These are phyloP conservation scores for Phytophthora parvispora DNA, from an alignment of 352 stramenopile genomes.

Conservation along the genomic window DNA sequence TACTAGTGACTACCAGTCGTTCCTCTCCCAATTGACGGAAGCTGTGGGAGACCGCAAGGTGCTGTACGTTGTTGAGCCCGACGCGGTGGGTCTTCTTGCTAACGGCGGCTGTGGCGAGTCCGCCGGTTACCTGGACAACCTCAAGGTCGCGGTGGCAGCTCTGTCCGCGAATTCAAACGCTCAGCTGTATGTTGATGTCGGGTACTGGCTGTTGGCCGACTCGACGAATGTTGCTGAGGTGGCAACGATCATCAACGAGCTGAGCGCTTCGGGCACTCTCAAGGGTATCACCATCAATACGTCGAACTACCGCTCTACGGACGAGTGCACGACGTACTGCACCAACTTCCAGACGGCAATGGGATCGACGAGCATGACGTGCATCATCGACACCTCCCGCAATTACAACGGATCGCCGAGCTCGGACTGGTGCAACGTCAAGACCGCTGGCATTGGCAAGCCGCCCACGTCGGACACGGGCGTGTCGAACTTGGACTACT, in stretches of 20 bases:
- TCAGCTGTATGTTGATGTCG: slow-evolving; percentile 72
- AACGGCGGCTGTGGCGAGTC: slow-evolving; percentile 50
- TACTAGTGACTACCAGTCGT: slow-evolving; percentile 55
- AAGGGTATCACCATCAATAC: slow-evolving; percentile 80
- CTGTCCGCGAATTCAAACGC: slow-evolving; percentile 69
- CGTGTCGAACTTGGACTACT: slow-evolving; percentile 66
- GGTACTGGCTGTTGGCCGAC: slow-evolving; percentile 64
- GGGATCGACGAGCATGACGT: slow-evolving; percentile 53
- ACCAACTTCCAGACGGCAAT: slow-evolving; percentile 63
- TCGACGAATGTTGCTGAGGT: slow-evolving; percentile 37
- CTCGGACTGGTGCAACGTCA: slow-evolving; percentile 80
- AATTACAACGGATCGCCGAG: slow-evolving; percentile 56
- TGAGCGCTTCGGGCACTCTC: slow-evolving; percentile 45
- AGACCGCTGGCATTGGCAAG: slow-evolving; percentile 61
- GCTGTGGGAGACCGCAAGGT: slow-evolving; percentile 61
- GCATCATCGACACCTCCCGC: slow-evolving; percentile 73
- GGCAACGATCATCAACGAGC: slow-evolving; percentile 52
- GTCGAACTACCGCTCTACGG: slow-evolving; percentile 73
- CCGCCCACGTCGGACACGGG: slow-evolving; percentile 62
- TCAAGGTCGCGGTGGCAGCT: slow-evolving; percentile 56
- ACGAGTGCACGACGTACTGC: slow-evolving; percentile 61
- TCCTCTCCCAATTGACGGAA: slow-evolving; percentile 47
- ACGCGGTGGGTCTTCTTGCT: slow-evolving; percentile 63
- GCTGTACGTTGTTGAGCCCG: slow-evolving; percentile 75
- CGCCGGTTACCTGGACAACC: slow-evolving; percentile 61